phyloP scores from a whole-genome alignment of 768 basidiomycete genomes.

The Amanita exitialis region DNA sequence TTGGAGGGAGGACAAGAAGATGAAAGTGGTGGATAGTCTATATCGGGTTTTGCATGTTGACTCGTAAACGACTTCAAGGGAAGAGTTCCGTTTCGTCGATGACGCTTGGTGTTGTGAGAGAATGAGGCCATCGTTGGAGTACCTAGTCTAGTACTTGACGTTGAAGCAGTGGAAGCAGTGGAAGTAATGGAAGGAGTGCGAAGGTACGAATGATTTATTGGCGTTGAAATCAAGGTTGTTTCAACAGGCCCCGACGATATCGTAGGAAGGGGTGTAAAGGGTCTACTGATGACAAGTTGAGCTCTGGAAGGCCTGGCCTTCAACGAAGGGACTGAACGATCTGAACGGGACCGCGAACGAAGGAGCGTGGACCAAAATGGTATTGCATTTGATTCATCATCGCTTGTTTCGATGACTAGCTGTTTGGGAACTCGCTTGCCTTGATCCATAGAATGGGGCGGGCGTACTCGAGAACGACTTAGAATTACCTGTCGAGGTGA shows the following conservation, averaged over 20 bases:
- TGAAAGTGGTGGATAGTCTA: constrained; percentile 13
- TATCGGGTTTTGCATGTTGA: constrained; percentile 6
- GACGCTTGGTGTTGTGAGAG: constrained; percentile 11
- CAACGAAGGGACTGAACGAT: constrained; percentile 21
- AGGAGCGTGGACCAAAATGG: constrained; percentile 30
- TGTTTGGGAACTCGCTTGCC: background rate
- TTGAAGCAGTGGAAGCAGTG: constrained; percentile 18
- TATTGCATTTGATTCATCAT: background rate
- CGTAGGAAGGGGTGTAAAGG: constrained; percentile 5
- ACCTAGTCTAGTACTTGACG: constrained; percentile 17
- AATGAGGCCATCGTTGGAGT: constrained; percentile 20
- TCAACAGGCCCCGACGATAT: constrained; percentile 7
- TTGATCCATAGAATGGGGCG: background rate
- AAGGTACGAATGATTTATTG: constrained; percentile 11
- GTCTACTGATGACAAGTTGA: constrained; percentile 15
- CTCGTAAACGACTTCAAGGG: constrained; percentile 13
- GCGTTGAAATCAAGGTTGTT: constrained; percentile 7
- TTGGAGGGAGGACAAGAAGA: constrained; percentile 32
- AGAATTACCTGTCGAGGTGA: constrained; percentile 14
- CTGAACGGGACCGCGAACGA: constrained; percentile 23
- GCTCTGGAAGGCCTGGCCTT: constrained; percentile 24
- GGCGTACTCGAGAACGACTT: background rate
- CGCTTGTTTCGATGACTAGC: background rate
- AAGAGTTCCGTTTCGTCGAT: constrained; percentile 6
- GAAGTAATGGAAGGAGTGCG: constrained; percentile 20